Conservation (phyloP, 768 basidiomycete genomes). For the Pleurotus platypus region DNA sequence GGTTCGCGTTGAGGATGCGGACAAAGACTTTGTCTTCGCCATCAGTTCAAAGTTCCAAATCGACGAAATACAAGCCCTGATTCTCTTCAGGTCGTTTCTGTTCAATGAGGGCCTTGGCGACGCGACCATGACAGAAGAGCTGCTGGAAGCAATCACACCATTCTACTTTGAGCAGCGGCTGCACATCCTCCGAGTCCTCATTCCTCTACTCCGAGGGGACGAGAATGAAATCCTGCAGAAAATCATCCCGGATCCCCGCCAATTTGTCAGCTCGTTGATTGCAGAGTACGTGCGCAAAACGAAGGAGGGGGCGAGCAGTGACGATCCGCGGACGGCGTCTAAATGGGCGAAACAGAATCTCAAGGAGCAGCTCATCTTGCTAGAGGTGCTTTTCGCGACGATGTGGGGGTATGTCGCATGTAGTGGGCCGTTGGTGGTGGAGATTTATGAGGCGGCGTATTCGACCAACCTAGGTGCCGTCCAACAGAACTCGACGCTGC, state of each 20-base stretch:
- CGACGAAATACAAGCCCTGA: slow-evolving; percentile 76
- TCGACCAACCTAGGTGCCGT: slow-evolving; percentile 57
- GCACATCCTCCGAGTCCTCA: slow-evolving; percentile 61
- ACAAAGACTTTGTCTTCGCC: slow-evolving; percentile 67
- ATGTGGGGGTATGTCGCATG: slow-evolving; percentile 78
- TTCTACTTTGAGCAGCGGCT: slow-evolving; percentile 85
- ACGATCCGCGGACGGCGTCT: slow-evolving; percentile 57
- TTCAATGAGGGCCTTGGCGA: slow-evolving; percentile 68
- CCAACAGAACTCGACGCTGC: slow-evolving; percentile 60
- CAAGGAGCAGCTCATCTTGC: slow-evolving; percentile 73
- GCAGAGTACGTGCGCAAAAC: slow-evolving; percentile 57
- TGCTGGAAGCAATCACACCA: slow-evolving; percentile 68
- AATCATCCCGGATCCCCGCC: slow-evolving; percentile 59
- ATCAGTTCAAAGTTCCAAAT: slow-evolving; percentile 73
- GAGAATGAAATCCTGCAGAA: slow-evolving; percentile 57
- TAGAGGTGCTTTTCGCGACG: slow-evolving; percentile 88
- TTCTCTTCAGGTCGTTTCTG: slow-evolving; percentile 72
- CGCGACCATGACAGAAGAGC: slow-evolving; percentile 46
- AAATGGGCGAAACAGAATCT: slow-evolving; percentile 71
- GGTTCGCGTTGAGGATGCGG: slow-evolving; percentile 60
- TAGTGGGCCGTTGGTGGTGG: slow-evolving; percentile 57
- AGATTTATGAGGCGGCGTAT: slow-evolving; percentile 64
- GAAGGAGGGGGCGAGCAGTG: slow-evolving; percentile 35
- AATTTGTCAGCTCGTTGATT: slow-evolving; percentile 62
- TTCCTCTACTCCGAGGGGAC: slow-evolving; percentile 72